Base-by-base conservation (phyloP, 2,329 filamentous ascomycete species). In the Herpotrichia juniperi region DNA sequence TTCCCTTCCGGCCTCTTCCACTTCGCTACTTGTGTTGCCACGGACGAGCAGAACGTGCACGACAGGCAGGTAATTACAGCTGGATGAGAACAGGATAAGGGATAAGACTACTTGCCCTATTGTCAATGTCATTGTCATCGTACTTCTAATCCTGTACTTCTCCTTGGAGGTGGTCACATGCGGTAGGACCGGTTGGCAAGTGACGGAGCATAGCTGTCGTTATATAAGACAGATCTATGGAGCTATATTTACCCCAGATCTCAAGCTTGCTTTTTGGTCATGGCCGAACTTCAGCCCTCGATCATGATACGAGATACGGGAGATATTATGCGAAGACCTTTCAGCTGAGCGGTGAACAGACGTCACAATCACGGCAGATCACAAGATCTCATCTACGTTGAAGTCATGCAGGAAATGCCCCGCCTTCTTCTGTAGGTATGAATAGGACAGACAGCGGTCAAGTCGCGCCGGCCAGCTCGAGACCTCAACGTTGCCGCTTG, bases 281-380 rank as follows among this genome's bases (percentile, higher is more conserved):
- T 31, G 22, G 42, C 40, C 32, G 37, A 43, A 40, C 31, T 52
- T 52, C 43, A 55, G 51, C 50, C 50, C 31, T 19, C 21, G 5
- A 24, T n/a, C 25, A 43, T 5, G 17, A 60, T 56, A 60, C 57
- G 57, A 60, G 52, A 53, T 49, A 53, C 54, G 50, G 53, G 51
- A 22, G 50, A 48, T 46, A 46, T 39, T 25, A 56, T 60, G 56
- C 57, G 57, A 56, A 42, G 24, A 17, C 45, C 32, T 40, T 10
- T 8, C 50, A 53, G 51, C 51, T 53, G 51, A 53, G 35, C 24
- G 3, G 16, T n/a, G 14, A 31, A 17, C 4, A 30, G 17, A 47
- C 39, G 39, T 42, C 22, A 14, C 12, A 26, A 8, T 28, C 21
- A 4, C 11, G 21, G 39, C 39, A 48, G 40, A 42, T 45, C 31